Base-by-base conservation (phyloP, 768 basidiomycete species). In the Chalciporus sphaerocephalus region DNA sequence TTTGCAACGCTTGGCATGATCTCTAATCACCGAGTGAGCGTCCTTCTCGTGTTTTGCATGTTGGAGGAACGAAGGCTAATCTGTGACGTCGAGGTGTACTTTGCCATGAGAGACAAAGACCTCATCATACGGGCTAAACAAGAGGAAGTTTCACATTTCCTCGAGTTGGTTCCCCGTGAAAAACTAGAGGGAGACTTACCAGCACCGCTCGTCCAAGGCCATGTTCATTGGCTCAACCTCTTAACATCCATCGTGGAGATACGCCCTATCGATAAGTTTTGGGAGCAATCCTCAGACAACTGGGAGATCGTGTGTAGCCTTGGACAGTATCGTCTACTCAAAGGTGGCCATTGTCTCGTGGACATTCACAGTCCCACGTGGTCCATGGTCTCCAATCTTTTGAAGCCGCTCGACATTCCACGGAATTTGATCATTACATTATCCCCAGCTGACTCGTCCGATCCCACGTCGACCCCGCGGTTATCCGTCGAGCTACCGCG, bases 401-500 rank as follows among this genome's bases (percentile, higher is more conserved):
- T 59, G 28, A 36, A 44, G 8, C 45, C 51, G 5, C 38, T 61
- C 2, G 58, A 59, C 36, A 16, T 44, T 8, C 34, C 25, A 4
- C n/a, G 33, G 36, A 53, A 54, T 22, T 47, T 64, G 1, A 10
- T 53, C 21, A 44, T 64, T 43, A 55, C 36, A 12, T n/a, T 34
- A 7, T 40, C 8, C 44, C n/a, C 44, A 6, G 17, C 16, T 17
- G 37, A 47, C 16, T 17, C 25, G 2, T 15, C n/a, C 38, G 38
- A n/a, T 32, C 35, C 3, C 2, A 21, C 17, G 10, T 21, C 18
- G 4, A 27, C 38, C 13, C 27, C 22, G 25, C 37, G 20, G 23
- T 43, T 9, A 2, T 51, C 40, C 6, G 53, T 69, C 32, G 48
- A 61, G 1, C 55, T 76, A 5, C 72, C 69, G 40, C 68, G 70